Base-by-base conservation (phyloP, 2,329 filamentous ascomycete species). In the Scytalidium sp. region DNA sequence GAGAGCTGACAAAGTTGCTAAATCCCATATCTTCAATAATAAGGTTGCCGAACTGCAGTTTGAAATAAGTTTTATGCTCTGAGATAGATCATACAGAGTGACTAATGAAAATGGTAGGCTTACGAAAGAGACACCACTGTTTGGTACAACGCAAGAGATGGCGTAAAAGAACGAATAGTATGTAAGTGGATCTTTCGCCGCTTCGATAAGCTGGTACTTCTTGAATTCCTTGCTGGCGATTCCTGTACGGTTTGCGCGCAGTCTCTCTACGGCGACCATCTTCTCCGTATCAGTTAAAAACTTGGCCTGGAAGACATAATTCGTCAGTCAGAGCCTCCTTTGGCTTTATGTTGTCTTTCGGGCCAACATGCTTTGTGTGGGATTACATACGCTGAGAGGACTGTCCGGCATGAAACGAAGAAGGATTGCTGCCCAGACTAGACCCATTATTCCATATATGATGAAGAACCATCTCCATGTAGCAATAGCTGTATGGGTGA, bases 281-380 rank as follows among this genome's bases (percentile, higher is more conserved):
- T 72, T 71, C 61, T 85, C 79, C 25, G 75, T 68, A 1, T 70
- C 60, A 0, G 69, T 75, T 2, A 87, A 70, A 60, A 87, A 86
- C 0, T 64, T 67, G 4, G 83, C 81, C 2, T 67, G 74, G 1
- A 74, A 73, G 36, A 80, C 78, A n/a, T 29, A 61, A 67, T 50
- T 80, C 73, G 13, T 36, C 32, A 36, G 32, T 36, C 4, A 5
- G 17, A 36, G 32, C 17, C 15, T 15, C 5, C 13, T 36, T 36
- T 10, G 17, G 17, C 15, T 36, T n/a, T 36, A 36, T 36, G 32
- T 15, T 36, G 17, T 15, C 32, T 36, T n/a, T 36, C 17, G 15
- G 7, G 13, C 4, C 32, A n/a, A 15, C 25, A 13, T 36, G 32
- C 32, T 36, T 36, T 36, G 25, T 27, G 32, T 10, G 17, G 32